Evolutionary conservation across 2,329 filamentous ascomycete species (phyloP).

Genomic region (Geosmithia morbida): DNA sequence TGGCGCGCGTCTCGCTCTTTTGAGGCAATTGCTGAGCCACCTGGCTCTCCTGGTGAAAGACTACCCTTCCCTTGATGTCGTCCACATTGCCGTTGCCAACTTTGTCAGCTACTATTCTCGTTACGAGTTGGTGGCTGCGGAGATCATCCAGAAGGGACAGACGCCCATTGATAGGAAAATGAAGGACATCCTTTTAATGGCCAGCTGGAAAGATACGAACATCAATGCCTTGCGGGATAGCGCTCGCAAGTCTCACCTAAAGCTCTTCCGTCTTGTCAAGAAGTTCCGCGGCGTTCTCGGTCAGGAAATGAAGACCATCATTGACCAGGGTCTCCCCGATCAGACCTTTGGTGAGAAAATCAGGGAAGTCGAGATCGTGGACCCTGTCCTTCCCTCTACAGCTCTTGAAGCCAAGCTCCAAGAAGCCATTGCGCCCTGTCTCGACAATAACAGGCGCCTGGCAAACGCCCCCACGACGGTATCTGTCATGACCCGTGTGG

Average conservation of each 20-base stretch:
- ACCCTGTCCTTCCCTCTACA: neutral
- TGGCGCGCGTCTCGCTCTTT: constrained; percentile 52
- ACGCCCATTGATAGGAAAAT: constrained; percentile 75
- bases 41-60: constrained; percentile 46
- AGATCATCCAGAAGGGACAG: constrained; percentile 53
- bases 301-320: constrained; percentile 56
- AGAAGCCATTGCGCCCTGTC: constrained; percentile 18
- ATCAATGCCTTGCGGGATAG: constrained; percentile 81
- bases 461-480: constrained; percentile 56
- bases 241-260: constrained; percentile 77
- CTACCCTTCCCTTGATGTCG: constrained; percentile 38
- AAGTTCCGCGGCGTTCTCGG: constrained; percentile 75
- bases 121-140: constrained; percentile 51
- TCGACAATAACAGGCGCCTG: constrained; percentile 46
- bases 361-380: neutral
- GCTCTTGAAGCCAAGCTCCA: neutral
- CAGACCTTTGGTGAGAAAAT: neutral
- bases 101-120: constrained; percentile 64
- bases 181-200: constrained; percentile 81
- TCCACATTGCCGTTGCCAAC: constrained; percentile 56
- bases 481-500: constrained; percentile 57
- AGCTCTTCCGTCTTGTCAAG: constrained; percentile 78
- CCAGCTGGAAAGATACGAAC: constrained; percentile 97
- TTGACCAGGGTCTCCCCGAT: constrained; percentile 45
- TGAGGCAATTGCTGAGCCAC: constrained; percentile 52